Conservation (phyloP, 345 rosid species). For the Cardiospermum halicacabum region DNA sequence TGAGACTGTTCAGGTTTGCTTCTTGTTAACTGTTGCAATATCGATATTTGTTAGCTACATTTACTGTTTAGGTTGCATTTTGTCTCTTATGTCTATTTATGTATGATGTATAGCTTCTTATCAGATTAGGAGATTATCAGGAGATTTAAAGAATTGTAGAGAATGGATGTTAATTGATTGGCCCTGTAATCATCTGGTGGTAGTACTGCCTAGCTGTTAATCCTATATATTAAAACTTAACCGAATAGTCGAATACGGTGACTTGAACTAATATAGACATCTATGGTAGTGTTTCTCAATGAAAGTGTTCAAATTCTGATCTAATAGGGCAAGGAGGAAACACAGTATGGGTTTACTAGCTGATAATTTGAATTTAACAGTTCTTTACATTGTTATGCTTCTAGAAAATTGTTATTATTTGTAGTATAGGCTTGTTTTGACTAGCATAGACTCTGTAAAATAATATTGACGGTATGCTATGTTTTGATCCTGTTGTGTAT, state of each 20-base stretch:
- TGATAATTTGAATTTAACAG: not conserved
- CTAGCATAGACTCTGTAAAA: not conserved
- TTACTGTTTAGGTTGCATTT: not conserved
- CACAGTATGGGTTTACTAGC: not conserved
- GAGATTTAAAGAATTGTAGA: not conserved
- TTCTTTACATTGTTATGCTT: not conserved
- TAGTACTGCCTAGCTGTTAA: not conserved
- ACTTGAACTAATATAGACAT: constrained; percentile 1
- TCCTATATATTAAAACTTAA: not conserved
- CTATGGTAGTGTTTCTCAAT: not conserved
- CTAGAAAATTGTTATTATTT: constrained; percentile 2
- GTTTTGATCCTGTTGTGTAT: not conserved
- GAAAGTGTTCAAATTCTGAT: not conserved
- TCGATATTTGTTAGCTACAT: not conserved
- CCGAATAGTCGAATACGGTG: too few relatives aligned
- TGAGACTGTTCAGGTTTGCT: constrained; percentile 67
- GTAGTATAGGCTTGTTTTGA: not conserved
- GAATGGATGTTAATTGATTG: not conserved
- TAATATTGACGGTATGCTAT: not conserved
- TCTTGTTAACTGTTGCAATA: constrained; percentile 16
- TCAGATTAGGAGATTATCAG: not conserved
- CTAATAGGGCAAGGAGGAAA: not conserved
- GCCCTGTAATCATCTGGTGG: not conserved
- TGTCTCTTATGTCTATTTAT: not conserved
- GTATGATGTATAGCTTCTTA: not conserved